Conservation (phyloP, 805 yeast species). For the Spathaspora gorwiae region DNA sequence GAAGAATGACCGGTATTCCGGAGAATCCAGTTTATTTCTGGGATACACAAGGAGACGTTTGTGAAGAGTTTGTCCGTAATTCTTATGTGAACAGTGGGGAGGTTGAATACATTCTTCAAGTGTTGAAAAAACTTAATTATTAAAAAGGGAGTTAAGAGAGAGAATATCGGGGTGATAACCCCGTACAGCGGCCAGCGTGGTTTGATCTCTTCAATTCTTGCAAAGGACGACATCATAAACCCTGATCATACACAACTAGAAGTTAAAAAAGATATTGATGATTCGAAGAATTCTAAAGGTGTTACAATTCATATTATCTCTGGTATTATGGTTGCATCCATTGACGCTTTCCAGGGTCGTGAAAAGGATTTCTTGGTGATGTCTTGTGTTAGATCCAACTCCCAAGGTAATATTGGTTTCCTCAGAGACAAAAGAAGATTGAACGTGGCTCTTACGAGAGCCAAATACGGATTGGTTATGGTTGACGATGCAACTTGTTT, state of each 20-base stretch:
- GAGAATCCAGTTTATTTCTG: constrained; percentile 54
- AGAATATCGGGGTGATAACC: constrained; percentile 62
- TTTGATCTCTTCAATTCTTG: constrained; percentile 47
- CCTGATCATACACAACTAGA: constrained; percentile 46
- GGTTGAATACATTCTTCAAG: constrained; percentile 42
- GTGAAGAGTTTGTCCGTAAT: constrained; percentile 47
- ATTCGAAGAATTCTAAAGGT: constrained; percentile 41
- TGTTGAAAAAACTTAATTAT: constrained; percentile 47
- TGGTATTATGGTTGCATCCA: constrained; percentile 50
- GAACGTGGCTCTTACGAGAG: constrained; percentile 87
- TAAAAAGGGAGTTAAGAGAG: constrained; percentile 47
- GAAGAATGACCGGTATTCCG: constrained; percentile 43
- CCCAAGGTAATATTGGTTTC: constrained; percentile 71
- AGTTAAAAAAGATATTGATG: constrained; percentile 59
- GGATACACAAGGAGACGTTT: constrained; percentile 47
- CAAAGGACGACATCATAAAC: constrained; percentile 50
- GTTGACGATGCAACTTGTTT: constrained; percentile 36
- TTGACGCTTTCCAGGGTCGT: constrained; percentile 60
- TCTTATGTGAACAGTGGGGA: constrained; percentile 56
- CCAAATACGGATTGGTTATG: constrained; percentile 68
- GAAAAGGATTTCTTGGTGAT: constrained; percentile 50
- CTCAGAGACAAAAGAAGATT: constrained; percentile 79
- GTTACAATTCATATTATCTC: constrained; percentile 47
- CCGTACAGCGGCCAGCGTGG: constrained; percentile 76
- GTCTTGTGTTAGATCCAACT: constrained; percentile 64